Conservation (phyloP, 1,139 yeast genomes). For the Kazachstania sp. region DNA sequence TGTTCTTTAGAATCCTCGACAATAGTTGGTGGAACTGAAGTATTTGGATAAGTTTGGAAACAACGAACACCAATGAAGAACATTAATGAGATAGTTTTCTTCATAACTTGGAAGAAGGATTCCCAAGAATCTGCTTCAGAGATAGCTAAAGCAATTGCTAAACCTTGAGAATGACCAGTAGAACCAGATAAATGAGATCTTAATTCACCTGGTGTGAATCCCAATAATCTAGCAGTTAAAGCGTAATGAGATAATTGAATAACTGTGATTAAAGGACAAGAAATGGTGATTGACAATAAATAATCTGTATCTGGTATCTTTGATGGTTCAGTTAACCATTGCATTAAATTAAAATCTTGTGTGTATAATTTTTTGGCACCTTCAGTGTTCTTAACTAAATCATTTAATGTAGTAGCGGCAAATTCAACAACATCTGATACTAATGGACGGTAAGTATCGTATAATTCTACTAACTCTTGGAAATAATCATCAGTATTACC, state of each 20-base stretch:
- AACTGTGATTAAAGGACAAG: slow-evolving; percentile 92
- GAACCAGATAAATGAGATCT: slow-evolving; percentile 68
- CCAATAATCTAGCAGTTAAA: slow-evolving; percentile 75
- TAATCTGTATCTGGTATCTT: slow-evolving; percentile 87
- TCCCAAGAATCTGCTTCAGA: slow-evolving; percentile 85
- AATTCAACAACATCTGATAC: slow-evolving; percentile 61
- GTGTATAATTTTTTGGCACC: slow-evolving; percentile 84
- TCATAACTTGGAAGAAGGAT: slow-evolving; percentile 59
- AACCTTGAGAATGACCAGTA: slow-evolving; percentile 98
- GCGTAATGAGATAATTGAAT: slow-evolving; percentile 93
- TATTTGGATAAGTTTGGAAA: slow-evolving; percentile 83
- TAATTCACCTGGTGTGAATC: slow-evolving; percentile 84
- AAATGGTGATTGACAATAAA: slow-evolving; percentile 81
- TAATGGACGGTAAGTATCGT: slow-evolving; percentile 67
- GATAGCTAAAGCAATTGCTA: slow-evolving; percentile 86
- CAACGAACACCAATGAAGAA: slow-evolving; percentile 93
- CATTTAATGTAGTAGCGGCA: slow-evolving; percentile 59
- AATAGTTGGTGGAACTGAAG: slow-evolving; percentile 89
- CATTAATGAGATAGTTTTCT: slow-evolving; percentile 73
- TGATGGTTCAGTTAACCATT: slow-evolving; percentile 80
- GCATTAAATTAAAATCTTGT: slow-evolving; percentile 81
- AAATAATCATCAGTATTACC: slow-evolving; percentile 97
- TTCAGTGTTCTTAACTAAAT: slow-evolving; percentile 61
- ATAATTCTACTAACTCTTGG: slow-evolving; percentile 86
- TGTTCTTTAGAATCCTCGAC: slow-evolving; percentile 87